Base-by-base conservation (phyloP, 805 yeast species). In the Hanseniaspora clermontiae region DNA sequence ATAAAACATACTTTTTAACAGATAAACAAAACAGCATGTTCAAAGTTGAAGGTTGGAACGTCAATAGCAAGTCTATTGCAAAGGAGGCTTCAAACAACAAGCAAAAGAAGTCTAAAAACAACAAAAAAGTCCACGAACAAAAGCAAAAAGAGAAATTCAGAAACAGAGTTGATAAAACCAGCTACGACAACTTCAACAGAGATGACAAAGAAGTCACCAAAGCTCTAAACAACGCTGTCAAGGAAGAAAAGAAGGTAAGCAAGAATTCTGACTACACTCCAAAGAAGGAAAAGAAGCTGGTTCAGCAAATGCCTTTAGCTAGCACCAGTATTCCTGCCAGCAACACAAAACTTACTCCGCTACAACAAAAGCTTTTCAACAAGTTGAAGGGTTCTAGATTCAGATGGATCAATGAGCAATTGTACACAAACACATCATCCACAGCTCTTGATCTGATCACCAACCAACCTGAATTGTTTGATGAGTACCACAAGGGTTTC, bases 361-460 rank as follows among this genome's bases (percentile, higher is more conserved):
- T 90, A 60, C 99, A 93, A 70, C 86, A 85, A 64, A 93, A 93
- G 66, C 91, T 93, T 97, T 81, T 88, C 82, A 88, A 87, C 48
- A 93, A 93, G 67, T 77, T 93, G 43, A 81, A 95, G 1, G 99
- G 99, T 0, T 88, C 97, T 0, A 75, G 98, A 62, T 93, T 93
- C 72, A 77, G 99, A 68, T 93, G 97, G 97, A 93, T 93, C 66
- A 93, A 93, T 67, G 98, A 93, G 70, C 95, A 91, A 66, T 73
- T 93, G n/a, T 93, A 93, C 66, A 93, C 97, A 0, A 83, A 82
- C 39, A 71, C 82, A 0, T 90, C 97, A 0, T 81, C 79, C 7
- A 80, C 79, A 24, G 97, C 98, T 0, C 72, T 87, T 31, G 72
- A 76, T 27, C 70, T 93, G 59, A 81, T 93, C 43, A 73, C 78